These are phyloP conservation scores for Dendrothele bispora DNA, from an alignment of 768 basidiomycete species.

Conservation along the genomic window DNA sequence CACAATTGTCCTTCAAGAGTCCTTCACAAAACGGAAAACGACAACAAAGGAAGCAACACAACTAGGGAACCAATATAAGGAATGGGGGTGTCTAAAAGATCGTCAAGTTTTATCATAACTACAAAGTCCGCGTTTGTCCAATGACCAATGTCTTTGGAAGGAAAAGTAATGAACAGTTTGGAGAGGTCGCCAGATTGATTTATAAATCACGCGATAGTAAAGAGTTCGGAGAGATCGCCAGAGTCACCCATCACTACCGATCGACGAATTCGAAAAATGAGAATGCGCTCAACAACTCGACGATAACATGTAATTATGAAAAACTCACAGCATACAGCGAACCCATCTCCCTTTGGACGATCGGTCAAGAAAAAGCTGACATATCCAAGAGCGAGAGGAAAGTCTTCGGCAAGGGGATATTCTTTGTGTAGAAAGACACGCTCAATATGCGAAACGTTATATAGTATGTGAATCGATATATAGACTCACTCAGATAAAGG, in stretches of 20 bases:
- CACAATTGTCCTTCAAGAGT: too few species aligned
- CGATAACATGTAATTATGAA: slow-evolving; percentile 4
- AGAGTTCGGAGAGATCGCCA: slow-evolving; percentile 30
- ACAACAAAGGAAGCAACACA: slow-evolving; percentile 4
- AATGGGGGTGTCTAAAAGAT: neutral
- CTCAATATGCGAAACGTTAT: neutral
- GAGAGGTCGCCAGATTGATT: neutral
- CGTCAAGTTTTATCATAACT: neutral
- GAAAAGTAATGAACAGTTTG: neutral
- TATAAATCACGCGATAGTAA: slow-evolving; percentile 9
- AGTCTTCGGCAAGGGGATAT: slow-evolving; percentile 42
- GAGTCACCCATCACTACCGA: slow-evolving; percentile 47
- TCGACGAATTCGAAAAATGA: neutral
- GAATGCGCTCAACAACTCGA: neutral
- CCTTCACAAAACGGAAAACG: too few species aligned
- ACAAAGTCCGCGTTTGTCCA: too few species aligned
- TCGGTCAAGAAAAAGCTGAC: slow-evolving; percentile 38
- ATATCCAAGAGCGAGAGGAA: slow-evolving; percentile 37
- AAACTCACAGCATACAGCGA: slow-evolving; percentile 45
- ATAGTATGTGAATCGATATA: too few species aligned
- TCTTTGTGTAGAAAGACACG: slow-evolving; percentile 23
- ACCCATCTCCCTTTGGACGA: slow-evolving; percentile 34
- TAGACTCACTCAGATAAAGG: slow-evolving; percentile 45
- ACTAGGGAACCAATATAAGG: neutral
- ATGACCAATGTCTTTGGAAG: neutral